Evolutionary conservation across 306 rosid species (phyloP).

Genomic region (Pterocarpus macrocarpus): DNA sequence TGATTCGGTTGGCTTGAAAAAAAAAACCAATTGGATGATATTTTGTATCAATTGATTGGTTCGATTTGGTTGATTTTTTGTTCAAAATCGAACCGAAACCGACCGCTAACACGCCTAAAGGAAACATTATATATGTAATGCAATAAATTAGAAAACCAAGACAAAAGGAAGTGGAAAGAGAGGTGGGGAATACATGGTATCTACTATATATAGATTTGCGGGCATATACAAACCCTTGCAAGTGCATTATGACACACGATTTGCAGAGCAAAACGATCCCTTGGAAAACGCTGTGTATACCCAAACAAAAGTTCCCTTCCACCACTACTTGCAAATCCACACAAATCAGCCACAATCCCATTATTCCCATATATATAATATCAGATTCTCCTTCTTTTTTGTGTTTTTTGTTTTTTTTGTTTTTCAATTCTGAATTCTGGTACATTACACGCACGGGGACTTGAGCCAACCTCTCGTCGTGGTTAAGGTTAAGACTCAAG

Average conservation of each 20-base stretch:
- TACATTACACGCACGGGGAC: slow-evolving; percentile 59
- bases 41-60: no score
- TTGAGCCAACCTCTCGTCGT: slow-evolving; percentile 53
- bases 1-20: no score
- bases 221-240: slow-evolving; percentile 70
- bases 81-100: no score
- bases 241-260: slow-evolving; percentile 67
- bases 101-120: no score
- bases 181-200: slow-evolving; percentile 65
- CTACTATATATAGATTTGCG: slow-evolving; percentile 66
- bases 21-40: no score
- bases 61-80: no score
- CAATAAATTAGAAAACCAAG: slow-evolving; percentile 33
- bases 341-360: slow-evolving; percentile 49
- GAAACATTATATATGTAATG: background rate
- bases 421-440: background rate
- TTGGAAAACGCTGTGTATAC: slow-evolving; percentile 46
- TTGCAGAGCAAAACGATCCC: slow-evolving; percentile 58
- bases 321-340: slow-evolving; percentile 54
- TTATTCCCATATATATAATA: slow-evolving; percentile 42
- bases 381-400: slow-evolving; percentile 55
- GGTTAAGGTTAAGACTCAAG: slow-evolving; percentile 44
- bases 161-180: slow-evolving; percentile 63
- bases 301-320: slow-evolving; percentile 24
- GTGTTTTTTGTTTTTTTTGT: background rate